phyloP scores from a whole-genome alignment of 2,329 filamentous ascomycete species.

The Colletotrichum aenigma region DNA sequence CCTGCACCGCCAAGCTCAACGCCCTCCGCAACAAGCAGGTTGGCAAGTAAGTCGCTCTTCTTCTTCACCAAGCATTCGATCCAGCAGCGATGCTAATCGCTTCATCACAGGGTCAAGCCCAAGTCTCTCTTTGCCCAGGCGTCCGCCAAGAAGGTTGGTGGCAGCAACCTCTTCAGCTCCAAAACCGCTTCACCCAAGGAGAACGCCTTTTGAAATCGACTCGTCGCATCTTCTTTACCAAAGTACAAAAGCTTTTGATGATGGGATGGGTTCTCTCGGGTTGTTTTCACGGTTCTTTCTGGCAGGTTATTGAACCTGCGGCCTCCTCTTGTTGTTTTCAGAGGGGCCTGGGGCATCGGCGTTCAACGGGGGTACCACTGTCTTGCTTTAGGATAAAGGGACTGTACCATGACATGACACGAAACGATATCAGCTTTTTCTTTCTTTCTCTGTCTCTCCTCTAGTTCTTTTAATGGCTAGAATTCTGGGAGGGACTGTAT shows the following conservation, averaged over 20 bases:
- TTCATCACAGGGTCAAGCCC: constrained; percentile 59
- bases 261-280: constrained; percentile 5
- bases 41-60: constrained; percentile 65
- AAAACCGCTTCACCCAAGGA: constrained; percentile 23
- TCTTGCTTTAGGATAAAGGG: constrained; percentile 16
- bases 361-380: constrained; percentile 13
- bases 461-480: not conserved
- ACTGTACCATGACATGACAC: constrained; percentile 21
- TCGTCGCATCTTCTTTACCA: constrained; percentile 13
- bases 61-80: not conserved
- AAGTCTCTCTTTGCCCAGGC: constrained; percentile 72
- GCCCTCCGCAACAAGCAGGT: constrained; percentile 82
- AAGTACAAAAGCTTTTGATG: constrained; percentile 15
- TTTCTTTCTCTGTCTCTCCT: constrained; percentile 5
- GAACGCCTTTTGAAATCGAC: not conserved
- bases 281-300: constrained; percentile 5
- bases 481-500: constrained; percentile 10
- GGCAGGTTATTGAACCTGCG: not conserved
- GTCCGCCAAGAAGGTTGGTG: constrained; percentile 64
- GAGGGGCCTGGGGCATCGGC: constrained; percentile 12
- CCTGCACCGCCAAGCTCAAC: constrained; percentile 81
- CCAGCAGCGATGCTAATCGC: not conserved
- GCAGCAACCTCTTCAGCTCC: constrained; percentile 30
- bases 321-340: not conserved
- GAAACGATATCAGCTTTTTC: constrained; percentile 23